Conservation (phyloP, 192 early-diverging fungal species). For the Mycoemilia scoparia region DNA sequence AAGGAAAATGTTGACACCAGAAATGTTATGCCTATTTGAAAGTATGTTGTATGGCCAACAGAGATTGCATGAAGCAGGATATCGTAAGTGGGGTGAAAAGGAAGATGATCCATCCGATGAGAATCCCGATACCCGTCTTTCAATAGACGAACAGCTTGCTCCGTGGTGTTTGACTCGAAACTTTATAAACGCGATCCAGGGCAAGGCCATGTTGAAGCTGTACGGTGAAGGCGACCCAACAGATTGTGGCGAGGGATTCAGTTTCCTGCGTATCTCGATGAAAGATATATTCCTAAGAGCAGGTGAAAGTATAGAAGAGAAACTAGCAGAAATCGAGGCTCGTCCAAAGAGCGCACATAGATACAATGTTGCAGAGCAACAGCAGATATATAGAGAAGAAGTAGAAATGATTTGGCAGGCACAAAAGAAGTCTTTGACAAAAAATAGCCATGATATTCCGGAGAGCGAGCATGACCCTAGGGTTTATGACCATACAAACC, state of each 20-base stretch:
- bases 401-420: conserved; percentile 86
- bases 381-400: conserved; percentile 86
- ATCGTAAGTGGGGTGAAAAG: conserved; percentile 48
- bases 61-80: conserved; percentile 78
- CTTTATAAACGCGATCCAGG: conserved; percentile 80
- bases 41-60: conserved; percentile 86
- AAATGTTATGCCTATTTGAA: conserved; percentile 88
- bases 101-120: conserved; percentile 50
- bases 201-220: conserved; percentile 89
- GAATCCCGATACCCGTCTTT: conserved; percentile 39
- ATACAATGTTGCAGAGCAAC: conserved; percentile 84
- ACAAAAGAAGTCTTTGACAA: conserved; percentile 52
- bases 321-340: conserved; percentile 63
- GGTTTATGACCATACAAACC: conserved; percentile 15
- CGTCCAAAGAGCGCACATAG: conserved; percentile 64
- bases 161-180: conserved; percentile 92
- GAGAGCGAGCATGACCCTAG: no score
- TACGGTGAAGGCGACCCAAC: conserved; percentile 96
- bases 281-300: conserved; percentile 88
- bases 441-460: no score
- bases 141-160: conserved; percentile 84
- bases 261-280: conserved; percentile 93
- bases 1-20: conserved; percentile 78
- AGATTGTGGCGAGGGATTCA: conserved; percentile 86
- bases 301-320: conserved; percentile 68